These are phyloP conservation scores for Cytospora mali DNA, from an alignment of 2,329 filamentous ascomycete genomes.

Conservation along the genomic window DNA sequence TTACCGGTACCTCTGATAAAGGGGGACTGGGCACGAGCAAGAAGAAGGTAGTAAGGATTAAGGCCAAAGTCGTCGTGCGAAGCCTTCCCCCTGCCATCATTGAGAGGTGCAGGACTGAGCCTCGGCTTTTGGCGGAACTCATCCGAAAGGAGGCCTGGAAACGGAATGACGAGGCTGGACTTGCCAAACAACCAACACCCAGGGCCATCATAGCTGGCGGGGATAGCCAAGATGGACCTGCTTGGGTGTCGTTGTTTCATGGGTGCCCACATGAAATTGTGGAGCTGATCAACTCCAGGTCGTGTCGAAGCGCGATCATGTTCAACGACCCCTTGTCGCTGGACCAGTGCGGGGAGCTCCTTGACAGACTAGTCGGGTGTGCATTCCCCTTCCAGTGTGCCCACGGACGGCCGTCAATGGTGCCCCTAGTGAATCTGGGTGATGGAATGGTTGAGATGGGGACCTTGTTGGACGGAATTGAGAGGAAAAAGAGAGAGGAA, in stretches of 20 bases:
- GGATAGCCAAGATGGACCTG: slow-evolving; percentile 20
- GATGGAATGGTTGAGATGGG: slow-evolving; percentile 30
- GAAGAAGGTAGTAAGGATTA: neutral
- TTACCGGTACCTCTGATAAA: neutral
- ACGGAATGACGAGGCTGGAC: slow-evolving; percentile 49
- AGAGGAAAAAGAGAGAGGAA: neutral
- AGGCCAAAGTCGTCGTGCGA: slow-evolving; percentile 29
- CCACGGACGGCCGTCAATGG: slow-evolving; percentile 72
- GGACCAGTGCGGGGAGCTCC: slow-evolving; percentile 60
- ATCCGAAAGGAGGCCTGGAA: slow-evolving; percentile 76
- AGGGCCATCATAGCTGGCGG: neutral
- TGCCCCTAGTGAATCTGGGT: slow-evolving; percentile 60
- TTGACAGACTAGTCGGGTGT: slow-evolving; percentile 61
- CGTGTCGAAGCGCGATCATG: slow-evolving; percentile 82
- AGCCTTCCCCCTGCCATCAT: slow-evolving; percentile 71
- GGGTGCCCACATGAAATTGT: slow-evolving; percentile 75
- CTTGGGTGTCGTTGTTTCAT: slow-evolving; percentile 66
- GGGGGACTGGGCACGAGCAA: neutral
- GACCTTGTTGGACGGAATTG: neutral
- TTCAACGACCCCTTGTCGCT: slow-evolving; percentile 72
- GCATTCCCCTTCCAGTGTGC: slow-evolving; percentile 82
- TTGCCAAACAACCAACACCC: slow-evolving; percentile 1
- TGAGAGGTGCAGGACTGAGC: slow-evolving; percentile 75
- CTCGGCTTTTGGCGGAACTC: slow-evolving; percentile 71
- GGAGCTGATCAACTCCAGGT: slow-evolving; percentile 74